phyloP scores from a whole-genome alignment of 2,329 filamentous ascomycete genomes.

The Bipolaris victoriae region DNA sequence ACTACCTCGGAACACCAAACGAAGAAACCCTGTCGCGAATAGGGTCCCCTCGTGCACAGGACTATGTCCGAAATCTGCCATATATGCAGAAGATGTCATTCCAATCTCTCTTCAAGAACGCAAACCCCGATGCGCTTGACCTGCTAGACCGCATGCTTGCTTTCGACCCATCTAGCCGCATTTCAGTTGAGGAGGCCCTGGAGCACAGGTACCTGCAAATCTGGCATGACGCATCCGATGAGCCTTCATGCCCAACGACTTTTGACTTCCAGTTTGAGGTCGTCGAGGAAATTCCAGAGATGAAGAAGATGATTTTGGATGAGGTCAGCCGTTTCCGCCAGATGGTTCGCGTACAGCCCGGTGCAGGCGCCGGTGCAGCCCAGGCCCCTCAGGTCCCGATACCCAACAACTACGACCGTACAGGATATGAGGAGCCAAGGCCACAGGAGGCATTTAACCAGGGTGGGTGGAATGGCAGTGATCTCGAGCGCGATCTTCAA shows the following conservation, averaged over 20 bases:
- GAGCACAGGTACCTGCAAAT: conserved; percentile 97
- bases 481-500: conserved; percentile 58
- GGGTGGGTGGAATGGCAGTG: conserved; percentile 44
- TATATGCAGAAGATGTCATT: conserved; percentile 95
- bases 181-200: conserved; percentile 91
- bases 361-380: conserved; percentile 43
- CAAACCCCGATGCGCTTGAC: conserved; percentile 94
- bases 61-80: conserved; percentile 96
- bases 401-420: conserved; percentile 64
- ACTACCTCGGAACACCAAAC: conserved; percentile 95
- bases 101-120: conserved; percentile 85
- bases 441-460: conserved; percentile 62
- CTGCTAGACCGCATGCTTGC: conserved; percentile 96
- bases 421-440: conserved; percentile 66
- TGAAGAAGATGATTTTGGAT: conserved; percentile 97
- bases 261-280: conserved; percentile 99
- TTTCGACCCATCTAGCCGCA: conserved; percentile 91
- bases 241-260: conserved; percentile 88
- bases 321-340: conserved; percentile 87
- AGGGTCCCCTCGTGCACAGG: conserved; percentile 91
- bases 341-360: conserved; percentile 54
- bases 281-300: conserved; percentile 91
- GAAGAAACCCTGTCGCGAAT: conserved; percentile 94
- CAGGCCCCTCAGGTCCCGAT: conserved; percentile 64
- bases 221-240: conserved; percentile 97